Base-by-base conservation (phyloP, 805 yeast genomes). In the Nakazawaea siamensis region DNA sequence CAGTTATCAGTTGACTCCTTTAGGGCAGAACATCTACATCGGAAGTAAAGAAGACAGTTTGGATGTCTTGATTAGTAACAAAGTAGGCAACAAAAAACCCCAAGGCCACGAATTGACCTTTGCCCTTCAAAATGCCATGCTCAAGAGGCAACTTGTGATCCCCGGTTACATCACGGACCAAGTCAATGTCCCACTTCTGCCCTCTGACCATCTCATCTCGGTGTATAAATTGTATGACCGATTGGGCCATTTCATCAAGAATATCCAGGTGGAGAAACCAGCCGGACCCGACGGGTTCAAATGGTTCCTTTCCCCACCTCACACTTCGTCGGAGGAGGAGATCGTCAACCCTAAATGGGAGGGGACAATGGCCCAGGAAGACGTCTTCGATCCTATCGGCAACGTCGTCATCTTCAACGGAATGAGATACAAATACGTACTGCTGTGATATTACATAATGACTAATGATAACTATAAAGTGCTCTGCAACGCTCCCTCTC, bases 401-500 rank as follows among this genome's bases (percentile, higher is more conserved):
- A 37, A 37, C 17, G 15, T 37, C 20, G 29, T 37, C 6, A n/a
- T 33, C 27, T 33, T 24, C 15, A 33, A 37, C 13, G 37, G 40
- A 6, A 14, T 32, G 5, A 28, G 35, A 18, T 20, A 18, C 19
- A n/a, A n/a, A n/a, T n/a, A n/a, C n/a, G 2, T 5, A 5, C 24
- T 17, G 15, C 5, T 12, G 16, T 29, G 10, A 20, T 12, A 11
- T 13, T 25, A n/a, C n/a, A n/a, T n/a, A n/a, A n/a, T n/a, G n/a
- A n/a, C n/a, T 25, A 9, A 10, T 25, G 14, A 25, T 25, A 13
- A 13, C 15, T 10, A 7, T 9, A 7, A 25, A n/a, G 13, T 13
- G 9, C 18, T 24, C 23, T 13, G 27, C 32, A 17, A 34, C 33
- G 10, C 19, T 12, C n/a, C n/a, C n/a, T n/a, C n/a, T 5, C 57